phyloP scores from a whole-genome alignment of 352 stramenopile genomes.

The Thraustotheca clavata region DNA sequence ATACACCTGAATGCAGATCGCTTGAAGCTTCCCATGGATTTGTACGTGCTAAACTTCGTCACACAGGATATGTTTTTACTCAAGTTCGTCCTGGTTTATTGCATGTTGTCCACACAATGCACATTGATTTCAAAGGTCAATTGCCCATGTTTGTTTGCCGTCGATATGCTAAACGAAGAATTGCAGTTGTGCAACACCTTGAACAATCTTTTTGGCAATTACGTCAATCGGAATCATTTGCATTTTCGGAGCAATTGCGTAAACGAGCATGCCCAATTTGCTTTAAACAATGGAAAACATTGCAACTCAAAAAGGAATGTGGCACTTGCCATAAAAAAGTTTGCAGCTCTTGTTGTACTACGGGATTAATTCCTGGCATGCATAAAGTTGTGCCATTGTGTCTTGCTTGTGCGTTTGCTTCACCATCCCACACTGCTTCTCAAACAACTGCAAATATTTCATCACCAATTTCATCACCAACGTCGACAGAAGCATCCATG shows the following conservation, averaged over 20 bases:
- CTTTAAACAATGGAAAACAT: background rate
- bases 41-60: background rate
- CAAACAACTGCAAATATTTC: background rate
- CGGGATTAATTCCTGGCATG: background rate
- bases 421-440: background rate
- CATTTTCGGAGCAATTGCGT: background rate
- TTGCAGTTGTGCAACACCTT: background rate
- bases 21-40: slow-evolving; percentile 11
- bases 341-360: slow-evolving; percentile 11
- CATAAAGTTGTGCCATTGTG: slow-evolving; percentile 11
- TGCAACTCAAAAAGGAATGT: slow-evolving; percentile 2
- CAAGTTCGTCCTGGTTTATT: background rate
- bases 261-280: slow-evolving; percentile 12
- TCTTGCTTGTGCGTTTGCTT: background rate
- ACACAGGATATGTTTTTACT: slow-evolving; percentile 17
- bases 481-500: background rate
- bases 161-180: slow-evolving; percentile 3
- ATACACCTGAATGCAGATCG: background rate
- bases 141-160: background rate
- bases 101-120: slow-evolving; percentile 4
- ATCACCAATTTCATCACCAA: background rate
- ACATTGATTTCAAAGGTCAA: slow-evolving; percentile 15
- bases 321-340: background rate
- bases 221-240: background rate
- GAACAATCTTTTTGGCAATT: background rate